Base-by-base conservation (phyloP, 352 stramenopile genomes). In the Globisporangium lucens region DNA sequence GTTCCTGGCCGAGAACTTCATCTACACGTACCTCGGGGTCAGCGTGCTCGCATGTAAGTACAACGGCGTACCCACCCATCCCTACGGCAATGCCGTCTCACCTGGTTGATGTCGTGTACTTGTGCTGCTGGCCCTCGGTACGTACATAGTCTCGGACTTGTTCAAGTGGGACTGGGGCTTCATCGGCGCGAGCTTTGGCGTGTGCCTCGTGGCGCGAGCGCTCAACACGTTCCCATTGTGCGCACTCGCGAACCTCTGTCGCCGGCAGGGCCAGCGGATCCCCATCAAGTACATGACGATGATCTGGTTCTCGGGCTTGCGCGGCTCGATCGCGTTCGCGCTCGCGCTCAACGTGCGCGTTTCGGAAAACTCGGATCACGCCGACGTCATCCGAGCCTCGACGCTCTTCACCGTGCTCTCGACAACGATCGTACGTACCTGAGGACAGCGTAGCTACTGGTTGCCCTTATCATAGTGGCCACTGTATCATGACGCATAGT, bases 271-370 rank as follows among this genome's bases (percentile, higher is more conserved):
- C 20, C 61, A 73, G 13, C 69, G 65, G 29, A 93, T 93, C 60
- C 78, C 83, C 0, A 73, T 83, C 43, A 77, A 46, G 27, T 89
- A 91, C 66, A 91, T 91, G 80, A 95, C 58, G 82, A 82, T 93
- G 10, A 91, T 98, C 63, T 98, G 90, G 89, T 98, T 98, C 71
- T 87, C 90, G 43, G 94, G 94, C 1, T 75, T 98, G 38, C 88
- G 94, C 47, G 94, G 94, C n/a, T 93, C 94, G 24, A 95, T 98
- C 30, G 91, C 93, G 15, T 98, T 97, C 70, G 90, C 91, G 13
- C 83, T 95, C 10, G 85, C 83, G 46, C 66, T 93, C 20, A 93
- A 93, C 56, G 83, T 93, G 91, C 72, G 66, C 33, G 88, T 33
- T 30, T 43, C 73, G 4, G 68, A 61, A 4, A 71, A 77, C 17